Percentiles rank a stretch among this genome's conserved stretches.
Evolutionary conservation across 2,329 filamentous ascomycete genomes (phyloP).

Genomic region (Epicoccum sorghinum): DNA sequence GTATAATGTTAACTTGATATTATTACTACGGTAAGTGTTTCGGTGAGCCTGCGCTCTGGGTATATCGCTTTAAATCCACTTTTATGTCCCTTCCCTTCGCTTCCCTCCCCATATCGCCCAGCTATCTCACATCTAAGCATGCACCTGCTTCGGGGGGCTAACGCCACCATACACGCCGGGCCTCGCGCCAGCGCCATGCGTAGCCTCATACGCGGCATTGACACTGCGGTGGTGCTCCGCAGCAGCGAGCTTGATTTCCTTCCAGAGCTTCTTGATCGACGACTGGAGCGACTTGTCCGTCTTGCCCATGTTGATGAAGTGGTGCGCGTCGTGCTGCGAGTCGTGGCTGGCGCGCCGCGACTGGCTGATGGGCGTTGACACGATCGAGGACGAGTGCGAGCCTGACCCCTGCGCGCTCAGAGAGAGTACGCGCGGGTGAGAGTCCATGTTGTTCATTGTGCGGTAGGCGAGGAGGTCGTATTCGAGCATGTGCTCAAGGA

Average conservation of each 20-base stretch:
- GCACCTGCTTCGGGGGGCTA: no score
- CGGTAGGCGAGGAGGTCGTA: conserved; percentile 12
- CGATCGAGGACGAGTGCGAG: conserved; percentile 7
- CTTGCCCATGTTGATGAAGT: conserved; percentile 27
- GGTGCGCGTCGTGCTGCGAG: conserved; percentile 30
- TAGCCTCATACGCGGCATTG: conserved; percentile 35
- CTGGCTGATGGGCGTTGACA: conserved; percentile 18
- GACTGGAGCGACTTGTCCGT: conserved; percentile 26
- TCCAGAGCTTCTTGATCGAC: conserved; percentile 39
- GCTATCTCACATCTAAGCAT: no score
- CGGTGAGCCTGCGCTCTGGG: no score
- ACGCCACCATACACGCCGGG: background rate
- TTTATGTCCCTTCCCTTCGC: no score
- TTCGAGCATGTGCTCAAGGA: background rate
- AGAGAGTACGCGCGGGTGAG: conserved; percentile 30
- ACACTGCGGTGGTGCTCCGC: conserved; percentile 39
- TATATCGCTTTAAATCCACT: no score
- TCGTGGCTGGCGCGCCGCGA: conserved; percentile 28
- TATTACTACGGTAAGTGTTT: no score
- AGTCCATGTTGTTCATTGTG: conserved; percentile 31
- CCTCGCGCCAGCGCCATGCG: conserved; percentile 25
- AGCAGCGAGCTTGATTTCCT: conserved; percentile 33
- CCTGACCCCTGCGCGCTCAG: conserved; percentile 17
- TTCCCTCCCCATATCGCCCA: no score
- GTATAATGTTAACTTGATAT: no score